Percentiles rank a stretch among this genome's conserved stretches.
Evolutionary conservation across 352 stramenopile genomes (phyloP).

Genomic region (Phytophthora hybrid): DNA sequence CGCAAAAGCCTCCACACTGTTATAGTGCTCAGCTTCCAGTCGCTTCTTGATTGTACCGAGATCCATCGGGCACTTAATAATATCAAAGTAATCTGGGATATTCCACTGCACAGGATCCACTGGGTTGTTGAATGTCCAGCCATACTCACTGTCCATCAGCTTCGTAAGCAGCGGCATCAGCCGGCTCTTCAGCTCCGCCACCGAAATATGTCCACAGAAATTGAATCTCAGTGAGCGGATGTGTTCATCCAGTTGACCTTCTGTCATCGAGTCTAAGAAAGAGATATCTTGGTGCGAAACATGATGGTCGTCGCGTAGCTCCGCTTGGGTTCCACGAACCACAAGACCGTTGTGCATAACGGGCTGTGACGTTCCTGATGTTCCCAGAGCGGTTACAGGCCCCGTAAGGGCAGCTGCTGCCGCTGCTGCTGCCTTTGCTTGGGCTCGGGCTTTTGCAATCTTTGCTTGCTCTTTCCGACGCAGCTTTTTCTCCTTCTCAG

Average conservation of each 20-base stretch:
- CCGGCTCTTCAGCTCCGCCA: slow-evolving; percentile 85
- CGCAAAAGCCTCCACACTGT: slow-evolving; percentile 87
- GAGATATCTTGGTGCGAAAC: slow-evolving; percentile 88
- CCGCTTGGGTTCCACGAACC: slow-evolving; percentile 72
- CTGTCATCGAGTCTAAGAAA: slow-evolving; percentile 89
- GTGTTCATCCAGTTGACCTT: slow-evolving; percentile 87
- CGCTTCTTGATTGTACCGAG: slow-evolving; percentile 98
- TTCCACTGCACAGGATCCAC: slow-evolving; percentile 96
- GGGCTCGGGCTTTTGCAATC: slow-evolving; percentile 75
- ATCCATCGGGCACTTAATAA: slow-evolving; percentile 99
- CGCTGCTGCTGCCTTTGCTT: slow-evolving; percentile 71
- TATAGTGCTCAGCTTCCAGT: slow-evolving; percentile 96
- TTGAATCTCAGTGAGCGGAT: slow-evolving; percentile 90
- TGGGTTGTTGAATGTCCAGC: slow-evolving; percentile 94
- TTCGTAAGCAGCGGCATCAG: slow-evolving; percentile 86
- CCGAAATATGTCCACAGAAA: slow-evolving; percentile 87
- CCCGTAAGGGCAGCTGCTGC: slow-evolving; percentile 32
- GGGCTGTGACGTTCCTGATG: slow-evolving; percentile 16
- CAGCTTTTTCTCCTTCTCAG: slow-evolving; percentile 90
- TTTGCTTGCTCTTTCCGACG: slow-evolving; percentile 85
- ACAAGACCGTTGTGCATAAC: slow-evolving; percentile 73
- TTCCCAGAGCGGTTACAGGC: slow-evolving; percentile 15
- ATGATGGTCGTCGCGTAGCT: slow-evolving; percentile 63
- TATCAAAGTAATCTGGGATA: slow-evolving; percentile 93
- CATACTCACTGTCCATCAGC: slow-evolving; percentile 91